Evolutionary conservation across 768 basidiomycete genomes (phyloP), one percentile per base, ranked within the genome.

Genomic region (Tylopilus felleus): DNA sequence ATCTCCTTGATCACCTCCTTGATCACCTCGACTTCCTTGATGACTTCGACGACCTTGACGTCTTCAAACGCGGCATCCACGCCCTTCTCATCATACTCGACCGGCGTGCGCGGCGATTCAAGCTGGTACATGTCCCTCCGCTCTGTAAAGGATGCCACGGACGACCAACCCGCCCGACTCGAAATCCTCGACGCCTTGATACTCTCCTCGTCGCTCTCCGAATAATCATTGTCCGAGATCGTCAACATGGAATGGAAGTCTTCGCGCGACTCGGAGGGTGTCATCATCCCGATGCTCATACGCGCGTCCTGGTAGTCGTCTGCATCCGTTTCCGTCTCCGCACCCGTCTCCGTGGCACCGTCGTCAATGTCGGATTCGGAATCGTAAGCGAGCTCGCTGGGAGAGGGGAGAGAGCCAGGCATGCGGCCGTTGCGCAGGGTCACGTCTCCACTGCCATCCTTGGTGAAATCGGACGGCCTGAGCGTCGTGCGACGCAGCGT

Each of bases 181-280:
- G 72, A 67, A 51, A 83, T 61, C 40, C 74, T 71, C 6, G 85
- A 86, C 0, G 80, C 85, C 67, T 82, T 89, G 74, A 93, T 82
- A 54, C 90, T 93, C 71, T 86, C 86, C n/a, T 77, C 80, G 54
- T 80, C 77, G 39, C 78, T 77, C 50, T 75, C 79, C 3, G 80
- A 83, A 62, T 78, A 83, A 51, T 81, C 88, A 55, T 82, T 83
- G 59, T 90, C 88, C 38, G 85, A 83, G 53, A 75, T 74, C 2
- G 86, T 88, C 75, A 82, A 70, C 66, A 87, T 74, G 7, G 87
- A 90, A 65, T 91, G 83, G 80, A 90, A 90, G 60, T 89, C 87
- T 33, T 88, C 83, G 28, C 72, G 73, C 47, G 87, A 86, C 53
- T 80, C 80, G 4, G 82, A 83, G 4, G 90, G 88, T 1, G 84